phyloP scores from a whole-genome alignment of 2,329 filamentous ascomycete species.

The Exophiala calicioides region DNA sequence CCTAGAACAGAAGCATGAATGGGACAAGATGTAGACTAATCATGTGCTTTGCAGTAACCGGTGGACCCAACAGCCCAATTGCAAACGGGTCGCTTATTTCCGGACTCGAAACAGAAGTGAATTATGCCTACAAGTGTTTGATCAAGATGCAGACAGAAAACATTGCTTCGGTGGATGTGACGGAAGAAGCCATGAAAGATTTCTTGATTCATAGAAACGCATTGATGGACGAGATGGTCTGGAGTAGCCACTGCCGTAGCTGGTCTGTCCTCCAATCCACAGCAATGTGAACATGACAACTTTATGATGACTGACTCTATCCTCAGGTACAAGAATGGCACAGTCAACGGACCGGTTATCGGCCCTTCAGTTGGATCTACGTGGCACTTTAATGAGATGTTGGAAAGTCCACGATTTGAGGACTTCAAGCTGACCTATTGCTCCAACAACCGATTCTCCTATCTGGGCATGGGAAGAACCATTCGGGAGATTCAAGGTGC shows the following conservation, averaged over 20 bases:
- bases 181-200: conserved; percentile 32
- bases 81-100: conserved; percentile 34
- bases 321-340: conserved; percentile 24
- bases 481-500: too few relatives aligned
- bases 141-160: conserved; percentile 43
- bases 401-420: conserved; percentile 40
- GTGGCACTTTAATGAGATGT: conserved; percentile 39
- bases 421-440: too few relatives aligned
- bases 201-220: conserved; percentile 44
- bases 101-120: conserved; percentile 29
- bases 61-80: conserved; percentile 34
- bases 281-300: background rate
- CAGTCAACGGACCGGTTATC: conserved; percentile 14
- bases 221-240: conserved; percentile 52
- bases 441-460: too few relatives aligned
- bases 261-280: too few relatives aligned
- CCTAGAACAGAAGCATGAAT: background rate
- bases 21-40: background rate
- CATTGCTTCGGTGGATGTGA: conserved; percentile 41
- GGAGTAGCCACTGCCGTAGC: conserved; percentile 35
- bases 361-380: conserved; percentile 25
- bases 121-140: conserved; percentile 35
- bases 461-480: too few relatives aligned
- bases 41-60: conserved; percentile 29
- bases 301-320: background rate